These are phyloP conservation scores for Jacaranda copaia DNA, from an alignment of 257 asterid species.

Conservation along the genomic window DNA sequence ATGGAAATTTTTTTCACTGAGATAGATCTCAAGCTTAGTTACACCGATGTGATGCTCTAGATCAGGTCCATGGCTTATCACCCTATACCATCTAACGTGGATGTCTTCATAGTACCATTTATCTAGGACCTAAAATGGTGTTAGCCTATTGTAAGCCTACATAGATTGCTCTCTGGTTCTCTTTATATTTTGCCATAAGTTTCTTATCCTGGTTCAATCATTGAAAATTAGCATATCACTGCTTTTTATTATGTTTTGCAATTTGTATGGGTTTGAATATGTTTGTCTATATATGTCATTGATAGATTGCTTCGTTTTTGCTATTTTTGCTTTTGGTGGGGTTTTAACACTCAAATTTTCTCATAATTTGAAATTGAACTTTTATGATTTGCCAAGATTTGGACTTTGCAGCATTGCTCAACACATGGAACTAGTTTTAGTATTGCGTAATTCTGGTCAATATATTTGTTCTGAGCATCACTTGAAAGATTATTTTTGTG, in stretches of 20 bases:
- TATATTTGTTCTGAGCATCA: slow-evolving; percentile 6
- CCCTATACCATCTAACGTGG: not conserved
- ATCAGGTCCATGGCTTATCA: not conserved
- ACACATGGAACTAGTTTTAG: not conserved
- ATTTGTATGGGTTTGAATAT: not conserved
- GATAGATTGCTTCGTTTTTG: slow-evolving; percentile 3
- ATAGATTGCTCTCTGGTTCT: slow-evolving; percentile 7
- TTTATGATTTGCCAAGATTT: not conserved
- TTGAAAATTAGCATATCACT: not conserved
- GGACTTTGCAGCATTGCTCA: not conserved
- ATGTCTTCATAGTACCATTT: not conserved
- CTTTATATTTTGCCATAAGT: not conserved
- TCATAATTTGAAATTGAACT: not conserved
- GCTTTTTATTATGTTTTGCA: not conserved
- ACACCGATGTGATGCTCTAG: not conserved
- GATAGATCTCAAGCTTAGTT: slow-evolving; percentile 3
- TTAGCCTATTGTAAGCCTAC: slow-evolving; percentile 5
- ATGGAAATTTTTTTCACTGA: not conserved
- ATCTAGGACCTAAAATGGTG: not conserved
- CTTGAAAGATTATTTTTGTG: not conserved
- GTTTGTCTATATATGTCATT: not conserved
- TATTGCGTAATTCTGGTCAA: not conserved
- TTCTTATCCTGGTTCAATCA: not conserved
- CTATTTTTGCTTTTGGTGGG: not conserved
- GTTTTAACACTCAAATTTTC: not conserved